Percentiles rank a stretch among this genome's conserved stretches.
Conservation (phyloP, 1,284 basidiomycete species). For the Paramarasmius palmivorus region DNA sequence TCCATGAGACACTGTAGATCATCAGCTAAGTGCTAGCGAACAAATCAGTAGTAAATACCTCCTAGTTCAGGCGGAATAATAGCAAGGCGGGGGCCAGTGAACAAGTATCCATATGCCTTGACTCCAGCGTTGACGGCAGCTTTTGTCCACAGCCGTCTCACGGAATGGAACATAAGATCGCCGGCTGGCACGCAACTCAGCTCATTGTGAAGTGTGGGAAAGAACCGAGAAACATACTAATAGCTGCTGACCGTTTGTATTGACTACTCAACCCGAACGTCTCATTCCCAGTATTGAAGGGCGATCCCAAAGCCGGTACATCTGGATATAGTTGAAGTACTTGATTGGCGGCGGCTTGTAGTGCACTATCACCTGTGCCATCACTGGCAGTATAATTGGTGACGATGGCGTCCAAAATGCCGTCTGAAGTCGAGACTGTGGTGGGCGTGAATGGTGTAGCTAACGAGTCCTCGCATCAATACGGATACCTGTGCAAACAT, state of each 20-base stretch:
- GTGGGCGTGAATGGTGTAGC: not conserved
- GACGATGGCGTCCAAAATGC: not conserved
- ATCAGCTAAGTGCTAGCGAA: not conserved
- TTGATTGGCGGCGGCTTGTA: not conserved
- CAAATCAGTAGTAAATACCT: not conserved
- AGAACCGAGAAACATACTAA: slow-evolving; percentile 1
- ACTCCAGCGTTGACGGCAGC: slow-evolving; percentile 1
- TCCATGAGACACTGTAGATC: slow-evolving; percentile 1
- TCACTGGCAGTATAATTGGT: slow-evolving; percentile 1
- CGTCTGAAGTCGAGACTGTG: not conserved
- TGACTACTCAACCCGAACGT: slow-evolving; percentile 4
- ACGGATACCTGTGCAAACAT: not conserved
- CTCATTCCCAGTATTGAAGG: slow-evolving; percentile 10
- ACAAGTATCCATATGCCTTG: slow-evolving; percentile 8
- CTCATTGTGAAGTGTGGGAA: no score
- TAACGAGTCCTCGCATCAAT: not conserved
- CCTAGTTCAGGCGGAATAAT: not conserved
- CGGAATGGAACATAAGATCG: slow-evolving; percentile 4
- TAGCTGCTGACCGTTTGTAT: slow-evolving; percentile 4
- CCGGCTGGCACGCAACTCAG: not conserved
- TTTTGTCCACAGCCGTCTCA: slow-evolving; percentile 3
- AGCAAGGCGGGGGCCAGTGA: not conserved
- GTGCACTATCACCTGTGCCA: not conserved
- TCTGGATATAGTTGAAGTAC: slow-evolving; percentile 7
- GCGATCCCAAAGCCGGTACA: slow-evolving; percentile 4